A percentile compares a stretch with the other conserved stretches of the same genome.
Evolutionary conservation across 2,329 filamentous ascomycete species (phyloP).

Genomic region (Fusarium coicis): DNA sequence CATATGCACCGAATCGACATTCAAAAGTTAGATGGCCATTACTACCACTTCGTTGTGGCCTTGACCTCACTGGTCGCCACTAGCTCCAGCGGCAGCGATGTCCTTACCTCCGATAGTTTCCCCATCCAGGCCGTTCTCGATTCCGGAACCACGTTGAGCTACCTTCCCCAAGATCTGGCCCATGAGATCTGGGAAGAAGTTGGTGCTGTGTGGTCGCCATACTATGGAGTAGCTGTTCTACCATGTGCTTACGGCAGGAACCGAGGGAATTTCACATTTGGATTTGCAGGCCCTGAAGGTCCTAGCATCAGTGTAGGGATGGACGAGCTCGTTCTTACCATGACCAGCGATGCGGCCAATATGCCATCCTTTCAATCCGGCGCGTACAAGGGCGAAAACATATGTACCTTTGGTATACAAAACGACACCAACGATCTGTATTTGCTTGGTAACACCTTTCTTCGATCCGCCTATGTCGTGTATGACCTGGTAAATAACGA

Average conservation of each 20-base stretch:
- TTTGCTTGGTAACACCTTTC: constrained; percentile 67
- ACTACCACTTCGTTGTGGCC: constrained; percentile 60
- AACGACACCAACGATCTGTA: constrained; percentile 56
- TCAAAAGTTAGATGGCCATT: constrained; percentile 52
- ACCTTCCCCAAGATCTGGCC: constrained; percentile 72
- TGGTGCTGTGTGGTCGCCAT: constrained; percentile 58
- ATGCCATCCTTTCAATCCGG: constrained; percentile 53
- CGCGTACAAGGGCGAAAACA: constrained; percentile 55
- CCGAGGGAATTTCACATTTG: constrained; percentile 64
- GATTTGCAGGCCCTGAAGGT: constrained; percentile 60
- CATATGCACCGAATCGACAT: constrained; percentile 71
- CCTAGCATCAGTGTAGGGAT: constrained; percentile 63
- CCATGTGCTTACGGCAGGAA: constrained; percentile 60
- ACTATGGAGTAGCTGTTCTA: constrained; percentile 56
- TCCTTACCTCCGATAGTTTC: constrained; percentile 54
- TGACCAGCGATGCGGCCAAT: constrained; percentile 48
- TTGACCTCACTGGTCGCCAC: constrained; percentile 60
- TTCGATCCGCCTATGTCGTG: constrained; percentile 69
- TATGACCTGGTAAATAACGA: constrained; percentile 69
- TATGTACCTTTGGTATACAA: constrained; percentile 68
- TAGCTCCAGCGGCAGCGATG: constrained; percentile 62
- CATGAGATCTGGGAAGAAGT: constrained; percentile 64
- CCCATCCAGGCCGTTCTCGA: constrained; percentile 75
- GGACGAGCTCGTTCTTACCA: constrained; percentile 65
- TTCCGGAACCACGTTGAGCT: constrained; percentile 78